phyloP scores from a whole-genome alignment of 495 filamentous ascomycete genomes.

The Neurospora africana region DNA sequence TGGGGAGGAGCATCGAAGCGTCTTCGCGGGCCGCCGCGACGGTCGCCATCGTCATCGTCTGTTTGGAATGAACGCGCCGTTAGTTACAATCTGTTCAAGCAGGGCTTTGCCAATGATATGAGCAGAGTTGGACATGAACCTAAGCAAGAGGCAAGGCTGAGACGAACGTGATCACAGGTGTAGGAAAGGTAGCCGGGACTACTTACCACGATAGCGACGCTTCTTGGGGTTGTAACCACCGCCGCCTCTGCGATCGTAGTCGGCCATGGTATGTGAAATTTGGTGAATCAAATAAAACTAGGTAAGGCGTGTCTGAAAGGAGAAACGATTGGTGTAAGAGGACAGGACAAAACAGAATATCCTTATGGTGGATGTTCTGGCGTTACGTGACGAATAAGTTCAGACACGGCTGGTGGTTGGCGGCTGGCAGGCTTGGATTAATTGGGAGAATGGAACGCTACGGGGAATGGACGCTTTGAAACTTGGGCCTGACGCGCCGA shows the following conservation, averaged over 20 bases:
- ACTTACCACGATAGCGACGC: constrained; percentile 41
- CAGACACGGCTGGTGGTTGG: not conserved
- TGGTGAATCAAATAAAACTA: not conserved
- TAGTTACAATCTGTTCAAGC: not conserved
- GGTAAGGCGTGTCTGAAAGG: not conserved
- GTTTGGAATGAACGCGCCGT: not conserved
- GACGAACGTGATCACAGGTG: not conserved
- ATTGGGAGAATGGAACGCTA: not conserved
- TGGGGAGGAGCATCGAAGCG: constrained; percentile 70
- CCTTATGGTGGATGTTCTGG: not conserved
- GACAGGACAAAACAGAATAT: not conserved
- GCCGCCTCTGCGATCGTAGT: constrained; percentile 56
- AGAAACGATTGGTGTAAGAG: not conserved
- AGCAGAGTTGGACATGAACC: not conserved
- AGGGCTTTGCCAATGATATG: not conserved
- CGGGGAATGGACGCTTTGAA: not conserved
- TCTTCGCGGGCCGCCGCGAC: constrained; percentile 62
- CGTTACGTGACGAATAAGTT: not conserved
- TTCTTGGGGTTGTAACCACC: constrained; percentile 57
- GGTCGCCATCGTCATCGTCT: constrained; percentile 57
- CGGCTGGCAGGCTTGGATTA: not conserved
- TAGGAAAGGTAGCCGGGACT: not conserved
- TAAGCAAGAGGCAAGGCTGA: not conserved
- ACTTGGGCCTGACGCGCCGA: not conserved
- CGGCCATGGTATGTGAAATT: constrained; percentile 46